Evolutionary conservation across 192 early-diverging fungal genomes (phyloP).

Genomic region (Diversispora epigaea): DNA sequence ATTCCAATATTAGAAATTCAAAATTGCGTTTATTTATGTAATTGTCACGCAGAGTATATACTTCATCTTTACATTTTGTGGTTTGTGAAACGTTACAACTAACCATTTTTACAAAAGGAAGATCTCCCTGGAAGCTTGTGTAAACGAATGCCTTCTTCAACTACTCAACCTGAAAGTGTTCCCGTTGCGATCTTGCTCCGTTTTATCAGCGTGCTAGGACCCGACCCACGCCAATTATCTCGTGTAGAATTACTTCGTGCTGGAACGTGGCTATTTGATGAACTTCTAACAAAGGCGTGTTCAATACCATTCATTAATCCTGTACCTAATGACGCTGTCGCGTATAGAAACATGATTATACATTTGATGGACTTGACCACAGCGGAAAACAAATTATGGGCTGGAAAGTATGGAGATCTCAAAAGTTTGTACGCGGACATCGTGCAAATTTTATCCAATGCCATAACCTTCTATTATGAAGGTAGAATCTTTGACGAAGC

Average conservation of each 20-base stretch:
- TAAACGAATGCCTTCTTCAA: no score
- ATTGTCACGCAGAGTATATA: no score
- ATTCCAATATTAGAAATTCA: no score
- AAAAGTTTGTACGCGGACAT: constrained; percentile 6
- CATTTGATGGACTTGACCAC: constrained; percentile 56
- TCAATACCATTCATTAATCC: constrained; percentile 14
- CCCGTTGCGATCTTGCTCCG: no score
- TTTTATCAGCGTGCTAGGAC: no score
- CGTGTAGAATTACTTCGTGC: constrained; percentile 10
- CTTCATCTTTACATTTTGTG: no score
- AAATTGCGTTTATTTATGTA: no score
- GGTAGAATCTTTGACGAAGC: constrained; percentile 15
- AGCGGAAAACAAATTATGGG: constrained; percentile 53
- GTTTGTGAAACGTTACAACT: no score
- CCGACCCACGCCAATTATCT: background rate
- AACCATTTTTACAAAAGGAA: no score
- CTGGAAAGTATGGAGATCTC: constrained; percentile 14
- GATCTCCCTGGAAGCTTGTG: no score
- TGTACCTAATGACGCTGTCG: background rate
- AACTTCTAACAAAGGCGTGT: background rate
- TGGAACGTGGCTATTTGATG: constrained; percentile 23
- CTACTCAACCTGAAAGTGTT: no score
- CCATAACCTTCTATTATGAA: constrained; percentile 1
- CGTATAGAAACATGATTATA: constrained; percentile 48
- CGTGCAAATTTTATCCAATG: constrained; percentile 18